Evolutionary conservation across 2,329 filamentous ascomycete species (phyloP), one percentile per base, ranked within the genome.

Genomic region (Ascochyta pisi): DNA sequence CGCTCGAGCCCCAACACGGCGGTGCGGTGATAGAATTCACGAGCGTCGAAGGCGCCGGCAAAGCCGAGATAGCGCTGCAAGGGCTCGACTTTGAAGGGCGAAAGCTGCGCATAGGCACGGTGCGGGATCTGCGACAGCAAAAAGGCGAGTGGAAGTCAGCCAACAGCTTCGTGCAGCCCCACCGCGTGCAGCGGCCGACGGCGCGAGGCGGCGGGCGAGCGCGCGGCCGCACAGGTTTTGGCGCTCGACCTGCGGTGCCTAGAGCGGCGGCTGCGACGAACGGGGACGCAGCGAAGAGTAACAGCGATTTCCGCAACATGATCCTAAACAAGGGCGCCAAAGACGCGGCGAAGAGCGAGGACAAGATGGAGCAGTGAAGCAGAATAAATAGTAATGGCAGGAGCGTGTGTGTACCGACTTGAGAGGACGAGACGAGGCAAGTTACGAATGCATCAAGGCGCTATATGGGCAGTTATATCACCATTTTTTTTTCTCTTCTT

Each of bases 11-110:
- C 1, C 86, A 92, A 57, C 90, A 96, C 60, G 87, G 89, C 54
- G 93, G 92, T 12, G 95, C 93, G 5, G 89, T 94, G 50, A 83
- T 98, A 34, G 95, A 98, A 70, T 97, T 90, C 67, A 79, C 79
- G 2, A 86, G 91, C 46, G 82, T 88, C 2, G 81, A 86, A 2
- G 83, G 87, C 33, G 90, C 90, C 0, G 93, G 93, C 24, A 89
- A 85, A 68, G 90, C 89, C 1, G 81, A 85, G n/a, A 71, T 80
- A 15, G 77, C 74, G 7, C 69, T 82, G 1, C 76, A 77, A 10
- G 70, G 72, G 7, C 47, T 75, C 39, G 73, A 78, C 16, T 76
- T 75, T 38, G 67, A 67, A 12, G 80, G 79, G 7, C 61, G 71
- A 9, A 76, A 75, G 39, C 69, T 79, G 7, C 69, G 67, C 33